A percentile compares a stretch with the other conserved stretches of the same genome.
These are phyloP conservation scores for Ligustrum vulgare DNA, from an alignment of 257 asterid genomes.

Conservation along the genomic window DNA sequence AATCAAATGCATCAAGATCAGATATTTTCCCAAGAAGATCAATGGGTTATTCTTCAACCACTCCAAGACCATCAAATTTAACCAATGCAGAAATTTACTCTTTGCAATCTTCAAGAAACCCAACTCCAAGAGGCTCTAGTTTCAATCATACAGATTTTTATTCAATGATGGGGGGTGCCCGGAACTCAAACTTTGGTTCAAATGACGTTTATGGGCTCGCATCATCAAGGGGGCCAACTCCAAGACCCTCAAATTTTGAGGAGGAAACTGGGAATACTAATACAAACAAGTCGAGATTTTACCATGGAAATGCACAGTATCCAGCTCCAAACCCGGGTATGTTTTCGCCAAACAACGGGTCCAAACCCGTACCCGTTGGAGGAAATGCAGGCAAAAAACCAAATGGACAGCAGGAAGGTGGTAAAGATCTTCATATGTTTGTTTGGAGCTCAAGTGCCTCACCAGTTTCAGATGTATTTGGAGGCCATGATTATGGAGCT, in stretches of 20 bases:
- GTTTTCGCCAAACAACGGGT: conserved; percentile 56
- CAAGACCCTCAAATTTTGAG: conserved; percentile 70
- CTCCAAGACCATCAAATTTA: conserved; percentile 77
- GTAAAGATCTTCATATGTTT: conserved; percentile 80
- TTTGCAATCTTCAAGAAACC: conserved; percentile 75
- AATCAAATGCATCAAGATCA: conserved; percentile 78
- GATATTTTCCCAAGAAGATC: conserved; percentile 73
- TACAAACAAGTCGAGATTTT: conserved; percentile 44
- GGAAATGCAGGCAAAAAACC: conserved; percentile 44
- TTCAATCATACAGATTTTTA: conserved; percentile 79
- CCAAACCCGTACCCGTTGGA: conserved; percentile 29
- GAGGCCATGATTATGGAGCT: conserved; percentile 63
- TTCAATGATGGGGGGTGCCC: conserved; percentile 68
- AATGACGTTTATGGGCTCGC: conserved; percentile 54
- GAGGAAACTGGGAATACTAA: conserved; percentile 46
- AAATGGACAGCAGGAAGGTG: conserved; percentile 47
- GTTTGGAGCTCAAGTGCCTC: conserved; percentile 95
- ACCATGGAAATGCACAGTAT: conserved; percentile 42
- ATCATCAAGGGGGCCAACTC: conserved; percentile 65
- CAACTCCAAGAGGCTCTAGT: conserved; percentile 92
- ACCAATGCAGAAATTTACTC: conserved; percentile 93
- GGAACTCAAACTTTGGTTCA: conserved; percentile 76
- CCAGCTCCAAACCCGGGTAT: conserved; percentile 81
- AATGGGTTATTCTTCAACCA: conserved; percentile 53
- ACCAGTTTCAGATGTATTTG: conserved; percentile 90